Percentiles rank a stretch among this genome's conserved stretches.
Evolutionary conservation across 768 basidiomycete genomes (phyloP).

Genomic region (Phaeotremella skinneri): DNA sequence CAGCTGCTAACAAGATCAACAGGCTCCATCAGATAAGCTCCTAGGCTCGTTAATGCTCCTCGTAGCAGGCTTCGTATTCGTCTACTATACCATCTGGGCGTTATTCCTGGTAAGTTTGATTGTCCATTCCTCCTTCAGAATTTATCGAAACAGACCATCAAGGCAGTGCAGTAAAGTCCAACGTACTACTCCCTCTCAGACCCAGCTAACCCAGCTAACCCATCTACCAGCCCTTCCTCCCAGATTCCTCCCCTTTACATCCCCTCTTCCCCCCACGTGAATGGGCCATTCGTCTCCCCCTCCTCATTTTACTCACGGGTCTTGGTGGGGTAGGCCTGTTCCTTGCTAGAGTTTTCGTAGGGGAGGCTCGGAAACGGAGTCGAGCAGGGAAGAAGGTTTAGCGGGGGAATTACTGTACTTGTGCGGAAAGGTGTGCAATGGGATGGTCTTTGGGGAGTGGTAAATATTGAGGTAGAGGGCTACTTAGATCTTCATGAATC

Average conservation of each 20-base stretch:
- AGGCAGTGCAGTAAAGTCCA: neutral
- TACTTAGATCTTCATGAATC: no score
- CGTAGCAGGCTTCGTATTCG: constrained; percentile 70
- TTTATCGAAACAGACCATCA: constrained; percentile 6
- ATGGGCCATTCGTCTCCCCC: constrained; percentile 87
- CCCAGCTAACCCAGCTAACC: neutral
- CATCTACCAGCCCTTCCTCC: constrained; percentile 70
- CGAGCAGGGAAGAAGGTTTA: constrained; percentile 58
- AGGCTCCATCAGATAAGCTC: constrained; percentile 78
- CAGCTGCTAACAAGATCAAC: neutral
- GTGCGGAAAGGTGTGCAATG: no score
- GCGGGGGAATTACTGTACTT: no score
- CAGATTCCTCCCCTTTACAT: constrained; percentile 69
- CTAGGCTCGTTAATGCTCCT: constrained; percentile 78
- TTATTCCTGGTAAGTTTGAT: constrained; percentile 70
- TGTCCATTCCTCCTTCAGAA: neutral
- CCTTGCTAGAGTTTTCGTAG: constrained; percentile 70
- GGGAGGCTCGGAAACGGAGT: constrained; percentile 67
- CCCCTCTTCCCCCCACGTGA: constrained; percentile 79
- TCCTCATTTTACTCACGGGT: constrained; percentile 75
- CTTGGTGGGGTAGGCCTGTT: constrained; percentile 76
- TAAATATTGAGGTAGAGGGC: no score
- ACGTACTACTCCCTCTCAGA: neutral
- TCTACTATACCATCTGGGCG: constrained; percentile 90
- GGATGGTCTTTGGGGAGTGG: no score